phyloP scores from a whole-genome alignment of 2,329 filamentous ascomycete genomes.

The Phialophora expanda region DNA sequence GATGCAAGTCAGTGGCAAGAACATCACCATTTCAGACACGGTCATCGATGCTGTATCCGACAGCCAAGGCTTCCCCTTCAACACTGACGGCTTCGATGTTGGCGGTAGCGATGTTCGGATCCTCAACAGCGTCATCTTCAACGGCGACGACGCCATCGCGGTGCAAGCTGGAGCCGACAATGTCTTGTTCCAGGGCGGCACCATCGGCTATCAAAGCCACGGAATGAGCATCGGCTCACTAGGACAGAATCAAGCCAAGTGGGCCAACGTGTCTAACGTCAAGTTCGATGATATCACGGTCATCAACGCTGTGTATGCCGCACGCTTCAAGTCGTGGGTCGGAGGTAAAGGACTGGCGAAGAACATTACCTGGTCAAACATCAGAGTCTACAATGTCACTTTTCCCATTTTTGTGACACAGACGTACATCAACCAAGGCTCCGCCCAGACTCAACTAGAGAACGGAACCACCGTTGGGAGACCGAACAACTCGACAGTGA shows the following conservation, averaged over 20 bases:
- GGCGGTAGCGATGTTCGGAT: conserved; percentile 43
- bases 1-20: conserved; percentile 47
- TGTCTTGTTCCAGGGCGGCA: conserved; percentile 48
- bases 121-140: conserved; percentile 46
- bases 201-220: conserved; percentile 53
- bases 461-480: conserved; percentile 40
- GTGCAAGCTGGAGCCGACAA: conserved; percentile 48
- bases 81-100: conserved; percentile 47
- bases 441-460: conserved; percentile 41
- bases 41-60: conserved; percentile 49
- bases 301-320: conserved; percentile 50
- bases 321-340: conserved; percentile 54
- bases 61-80: conserved; percentile 50
- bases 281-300: conserved; percentile 53
- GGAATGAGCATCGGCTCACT: conserved; percentile 54
- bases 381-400: conserved; percentile 52
- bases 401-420: conserved; percentile 57
- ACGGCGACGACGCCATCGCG: conserved; percentile 54
- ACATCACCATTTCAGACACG: conserved; percentile 50
- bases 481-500: conserved; percentile 49
- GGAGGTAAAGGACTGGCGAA: conserved; percentile 51
- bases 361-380: conserved; percentile 54
- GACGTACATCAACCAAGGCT: conserved; percentile 52
- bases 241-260: conserved; percentile 46
- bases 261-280: conserved; percentile 51